A percentile compares a stretch with the other conserved stretches of the same genome.
phyloP scores from a whole-genome alignment of 768 basidiomycete genomes.

The Kwoniella europaea region DNA sequence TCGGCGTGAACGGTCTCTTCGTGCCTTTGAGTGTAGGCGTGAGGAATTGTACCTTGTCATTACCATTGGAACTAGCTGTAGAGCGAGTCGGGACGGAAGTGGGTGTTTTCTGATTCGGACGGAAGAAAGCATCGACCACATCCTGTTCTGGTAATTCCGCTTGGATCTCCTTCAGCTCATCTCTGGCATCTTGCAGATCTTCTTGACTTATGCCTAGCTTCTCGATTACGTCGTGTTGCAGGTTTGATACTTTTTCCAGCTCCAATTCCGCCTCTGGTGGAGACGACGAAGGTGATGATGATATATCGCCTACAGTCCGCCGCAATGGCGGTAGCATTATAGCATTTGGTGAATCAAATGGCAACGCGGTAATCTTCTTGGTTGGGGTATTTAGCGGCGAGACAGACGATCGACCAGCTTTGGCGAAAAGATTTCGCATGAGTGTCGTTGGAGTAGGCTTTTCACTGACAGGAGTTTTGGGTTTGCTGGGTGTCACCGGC shows the following conservation, averaged over 20 bases:
- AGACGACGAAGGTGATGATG: slow-evolving; percentile 42
- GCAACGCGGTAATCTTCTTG: slow-evolving; percentile 8
- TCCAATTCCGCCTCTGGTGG: slow-evolving; percentile 10
- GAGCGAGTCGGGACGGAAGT: not conserved
- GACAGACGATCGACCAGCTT: slow-evolving; percentile 20
- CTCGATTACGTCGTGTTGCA: slow-evolving; percentile 11
- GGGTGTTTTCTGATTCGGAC: slow-evolving; percentile 24
- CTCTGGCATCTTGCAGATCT: slow-evolving; percentile 26
- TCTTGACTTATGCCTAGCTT: slow-evolving; percentile 27
- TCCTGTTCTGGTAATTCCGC: slow-evolving; percentile 22
- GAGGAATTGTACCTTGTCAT: slow-evolving; percentile 1
- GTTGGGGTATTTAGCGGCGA: slow-evolving; percentile 41
- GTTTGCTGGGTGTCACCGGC: slow-evolving; percentile 33
- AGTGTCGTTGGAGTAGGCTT: slow-evolving; percentile 47
- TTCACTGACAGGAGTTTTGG: slow-evolving; percentile 38
- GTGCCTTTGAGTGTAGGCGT: slow-evolving; percentile 14
- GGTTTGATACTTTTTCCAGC: slow-evolving; percentile 9
- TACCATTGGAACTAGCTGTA: slow-evolving; percentile 1
- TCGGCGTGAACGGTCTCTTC: slow-evolving; percentile 22
- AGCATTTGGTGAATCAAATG: slow-evolving; percentile 27
- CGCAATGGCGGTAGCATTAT: slow-evolving; percentile 40
- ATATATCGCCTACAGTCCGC: slow-evolving; percentile 29
- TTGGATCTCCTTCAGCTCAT: slow-evolving; percentile 29
- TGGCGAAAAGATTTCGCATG: slow-evolving; percentile 47
- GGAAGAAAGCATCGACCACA: slow-evolving; percentile 21